Conservation (phyloP, 345 rosid species). For the Pugionium dolabratum region DNA sequence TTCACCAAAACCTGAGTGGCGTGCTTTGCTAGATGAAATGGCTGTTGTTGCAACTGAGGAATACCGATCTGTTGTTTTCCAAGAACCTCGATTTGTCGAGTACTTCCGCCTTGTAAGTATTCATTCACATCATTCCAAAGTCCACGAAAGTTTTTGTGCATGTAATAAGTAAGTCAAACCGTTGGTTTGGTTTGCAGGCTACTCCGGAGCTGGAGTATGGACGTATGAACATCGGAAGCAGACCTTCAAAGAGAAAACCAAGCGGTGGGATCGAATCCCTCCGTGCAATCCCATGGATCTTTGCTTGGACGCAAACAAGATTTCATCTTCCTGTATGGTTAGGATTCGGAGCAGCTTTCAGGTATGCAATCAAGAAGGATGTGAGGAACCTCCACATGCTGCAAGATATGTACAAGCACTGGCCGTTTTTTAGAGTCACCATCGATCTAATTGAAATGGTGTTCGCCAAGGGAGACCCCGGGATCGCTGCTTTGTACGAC, state of each 20-base stretch:
- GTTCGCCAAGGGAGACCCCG: conserved; percentile 96
- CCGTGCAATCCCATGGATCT: conserved; percentile 99
- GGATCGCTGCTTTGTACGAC: conserved; percentile 83
- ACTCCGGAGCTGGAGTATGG: conserved; percentile 98
- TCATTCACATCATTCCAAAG: conserved; percentile 1
- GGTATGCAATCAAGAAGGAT: conserved; percentile 64
- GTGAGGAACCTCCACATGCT: conserved; percentile 76
- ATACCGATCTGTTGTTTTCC: conserved; percentile 85
- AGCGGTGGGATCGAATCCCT: conserved; percentile 96
- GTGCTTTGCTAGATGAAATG: conserved; percentile 84
- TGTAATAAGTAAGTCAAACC: neutral
- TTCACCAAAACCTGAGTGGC: conserved; percentile 97
- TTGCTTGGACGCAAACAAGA: conserved; percentile 99
- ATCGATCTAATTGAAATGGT: conserved; percentile 98
- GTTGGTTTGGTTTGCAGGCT: conserved; percentile 57
- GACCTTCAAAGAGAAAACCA: conserved; percentile 94
- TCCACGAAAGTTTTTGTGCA: neutral
- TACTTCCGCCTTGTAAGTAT: conserved; percentile 92
- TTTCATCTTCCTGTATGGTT: conserved; percentile 99
- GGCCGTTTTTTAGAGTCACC: conserved; percentile 98
- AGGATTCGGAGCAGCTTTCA: conserved; percentile 93
- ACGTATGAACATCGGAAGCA: conserved; percentile 97
- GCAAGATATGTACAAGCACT: conserved; percentile 79
- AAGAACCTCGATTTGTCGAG: conserved; percentile 92
- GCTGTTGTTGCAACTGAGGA: conserved; percentile 90